Conservation (phyloP, 306 rosid species). For the Delonix regia region DNA sequence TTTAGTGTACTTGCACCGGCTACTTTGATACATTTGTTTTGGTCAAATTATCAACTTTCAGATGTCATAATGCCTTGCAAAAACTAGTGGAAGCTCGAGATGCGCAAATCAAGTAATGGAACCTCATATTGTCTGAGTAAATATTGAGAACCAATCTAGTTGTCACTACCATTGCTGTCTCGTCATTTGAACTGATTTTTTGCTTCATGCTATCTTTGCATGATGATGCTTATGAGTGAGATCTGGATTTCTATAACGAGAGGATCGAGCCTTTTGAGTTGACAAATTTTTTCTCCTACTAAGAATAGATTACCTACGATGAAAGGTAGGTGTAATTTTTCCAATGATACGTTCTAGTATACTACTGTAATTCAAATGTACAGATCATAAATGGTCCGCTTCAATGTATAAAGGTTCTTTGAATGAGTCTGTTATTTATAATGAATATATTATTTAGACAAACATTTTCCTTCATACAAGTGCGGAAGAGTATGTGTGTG, state of each 20-base stretch:
- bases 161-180: neutral
- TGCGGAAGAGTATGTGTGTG: too few species aligned
- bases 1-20: slow-evolving; percentile 7
- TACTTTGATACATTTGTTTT: slow-evolving; percentile 30
- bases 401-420: neutral
- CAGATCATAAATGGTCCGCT: neutral
- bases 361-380: neutral
- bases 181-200: neutral
- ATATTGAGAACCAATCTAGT: slow-evolving; percentile 13
- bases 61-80: slow-evolving; percentile 66
- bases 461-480: too few species aligned
- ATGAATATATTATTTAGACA: too few species aligned
- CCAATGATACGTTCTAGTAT: neutral
- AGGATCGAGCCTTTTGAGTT: neutral
- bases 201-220: neutral
- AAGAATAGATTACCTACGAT: neutral
- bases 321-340: neutral
- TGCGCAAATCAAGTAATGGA: slow-evolving; percentile 36
- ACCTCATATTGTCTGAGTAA: slow-evolving; percentile 37
- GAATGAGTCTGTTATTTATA: too few species aligned
- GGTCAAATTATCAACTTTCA: slow-evolving; percentile 40
- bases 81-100: slow-evolving; percentile 50
- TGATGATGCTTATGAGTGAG: neutral
- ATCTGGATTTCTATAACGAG: neutral
- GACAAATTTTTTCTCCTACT: neutral